Evolutionary conservation across 331 rosid species (phyloP).

Genomic region (Malus hybrid): DNA sequence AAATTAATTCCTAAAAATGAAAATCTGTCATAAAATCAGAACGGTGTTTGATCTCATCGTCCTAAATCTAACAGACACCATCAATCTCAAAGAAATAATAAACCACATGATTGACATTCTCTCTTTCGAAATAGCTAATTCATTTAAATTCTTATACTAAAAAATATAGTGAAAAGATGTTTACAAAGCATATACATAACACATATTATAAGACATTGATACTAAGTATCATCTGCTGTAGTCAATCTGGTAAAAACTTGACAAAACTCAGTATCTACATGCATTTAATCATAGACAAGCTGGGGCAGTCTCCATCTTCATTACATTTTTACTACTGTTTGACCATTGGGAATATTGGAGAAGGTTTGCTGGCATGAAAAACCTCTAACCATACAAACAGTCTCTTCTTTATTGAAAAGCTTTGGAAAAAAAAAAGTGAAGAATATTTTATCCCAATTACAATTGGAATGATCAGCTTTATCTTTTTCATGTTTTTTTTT

Average conservation of each 20-base stretch:
- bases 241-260: background rate
- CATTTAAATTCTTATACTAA: background rate
- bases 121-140: background rate
- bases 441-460: too few species aligned
- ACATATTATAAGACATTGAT: background rate
- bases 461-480: too few species aligned
- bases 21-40: background rate
- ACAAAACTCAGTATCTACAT: background rate
- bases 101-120: background rate
- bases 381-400: too few species aligned
- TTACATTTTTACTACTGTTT: too few species aligned
- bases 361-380: too few species aligned
- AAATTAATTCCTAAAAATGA: background rate
- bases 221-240: slow-evolving; percentile 3
- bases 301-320: too few species aligned
- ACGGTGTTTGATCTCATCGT: background rate
- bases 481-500: too few species aligned
- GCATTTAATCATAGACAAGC: background rate
- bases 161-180: background rate
- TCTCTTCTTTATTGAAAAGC: too few species aligned
- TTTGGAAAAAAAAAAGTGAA: too few species aligned
- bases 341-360: too few species aligned
- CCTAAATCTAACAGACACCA: too few species aligned
- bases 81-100: background rate
- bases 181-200: background rate